A percentile compares a stretch with the other conserved stretches of the same genome.
Conservation (phyloP, 2,329 filamentous ascomycete species). For the Aspergillus texensis region DNA sequence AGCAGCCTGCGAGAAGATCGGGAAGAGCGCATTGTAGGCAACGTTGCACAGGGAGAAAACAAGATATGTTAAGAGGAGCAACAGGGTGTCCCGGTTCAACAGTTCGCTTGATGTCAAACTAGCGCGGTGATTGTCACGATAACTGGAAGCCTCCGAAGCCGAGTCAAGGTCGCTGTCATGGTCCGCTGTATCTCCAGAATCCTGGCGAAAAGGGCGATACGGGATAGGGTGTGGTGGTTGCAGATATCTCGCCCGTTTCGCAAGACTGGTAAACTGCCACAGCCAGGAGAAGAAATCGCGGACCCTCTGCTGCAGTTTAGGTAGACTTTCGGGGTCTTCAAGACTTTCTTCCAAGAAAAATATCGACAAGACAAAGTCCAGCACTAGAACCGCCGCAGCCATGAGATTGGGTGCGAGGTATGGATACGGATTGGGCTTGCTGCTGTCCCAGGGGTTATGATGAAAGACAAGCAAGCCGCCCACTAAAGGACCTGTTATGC, state of each 20-base stretch:
- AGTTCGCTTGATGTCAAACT: slow-evolving; percentile 62
- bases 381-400: slow-evolving; percentile 69
- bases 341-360: slow-evolving; percentile 86
- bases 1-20: slow-evolving; percentile 80
- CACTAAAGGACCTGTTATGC: slow-evolving; percentile 89
- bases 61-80: slow-evolving; percentile 82
- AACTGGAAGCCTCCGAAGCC: slow-evolving; percentile 44
- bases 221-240: slow-evolving; percentile 35
- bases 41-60: slow-evolving; percentile 95
- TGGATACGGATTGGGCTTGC: slow-evolving; percentile 65
- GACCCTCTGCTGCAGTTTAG: slow-evolving; percentile 61
- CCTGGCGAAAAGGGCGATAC: slow-evolving; percentile 32
- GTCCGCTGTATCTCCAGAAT: slow-evolving; percentile 32
- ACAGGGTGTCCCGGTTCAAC: slow-evolving; percentile 77
- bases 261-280: slow-evolving; percentile 67
- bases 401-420: slow-evolving; percentile 85
- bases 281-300: slow-evolving; percentile 66
- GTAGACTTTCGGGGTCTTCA: slow-evolving; percentile 65
- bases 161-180: slow-evolving; percentile 49
- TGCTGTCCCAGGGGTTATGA: slow-evolving; percentile 57
- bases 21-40: slow-evolving; percentile 92
- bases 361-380: slow-evolving; percentile 73
- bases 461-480: slow-evolving; percentile 79
- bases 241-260: slow-evolving; percentile 62
- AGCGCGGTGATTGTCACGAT: slow-evolving; percentile 45